These are phyloP conservation scores for Phytophthora pseudosyringae DNA, from an alignment of 352 stramenopile genomes.

Conservation along the genomic window DNA sequence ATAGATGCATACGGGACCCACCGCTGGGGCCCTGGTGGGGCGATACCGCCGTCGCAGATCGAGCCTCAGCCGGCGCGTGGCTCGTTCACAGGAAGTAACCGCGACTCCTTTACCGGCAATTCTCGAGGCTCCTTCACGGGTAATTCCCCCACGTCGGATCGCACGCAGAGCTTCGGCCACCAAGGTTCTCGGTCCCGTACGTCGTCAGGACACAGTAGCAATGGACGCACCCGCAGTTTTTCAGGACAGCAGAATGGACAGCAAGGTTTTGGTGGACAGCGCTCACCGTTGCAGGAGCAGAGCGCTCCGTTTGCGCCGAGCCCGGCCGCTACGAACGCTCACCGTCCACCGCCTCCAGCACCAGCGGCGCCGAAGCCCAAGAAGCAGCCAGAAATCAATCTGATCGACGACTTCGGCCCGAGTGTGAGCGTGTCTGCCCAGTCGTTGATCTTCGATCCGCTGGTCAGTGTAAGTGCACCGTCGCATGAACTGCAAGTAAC, in stretches of 20 bases:
- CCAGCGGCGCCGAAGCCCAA: conserved; percentile 36
- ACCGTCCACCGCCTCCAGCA: conserved; percentile 23
- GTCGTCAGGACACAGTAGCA: conserved; percentile 28
- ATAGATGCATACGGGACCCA: conserved; percentile 69
- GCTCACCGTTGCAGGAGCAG: conserved; percentile 37
- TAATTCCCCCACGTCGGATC: conserved; percentile 25
- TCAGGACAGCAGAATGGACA: conserved; percentile 34
- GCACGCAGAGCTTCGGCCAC: conserved; percentile 32
- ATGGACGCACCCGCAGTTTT: conserved; percentile 37
- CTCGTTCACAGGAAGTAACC: conserved; percentile 32
- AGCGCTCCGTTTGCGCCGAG: conserved; percentile 17
- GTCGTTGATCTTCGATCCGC: conserved; percentile 76
- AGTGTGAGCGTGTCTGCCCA: conserved; percentile 69
- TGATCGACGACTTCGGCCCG: conserved; percentile 77
- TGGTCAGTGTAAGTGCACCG: conserved; percentile 54
- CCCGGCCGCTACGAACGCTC: conserved; percentile 8
- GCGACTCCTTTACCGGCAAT: conserved; percentile 29
- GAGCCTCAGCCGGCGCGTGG: conserved; percentile 31
- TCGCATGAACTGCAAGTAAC: background rate
- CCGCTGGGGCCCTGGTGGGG: conserved; percentile 66
- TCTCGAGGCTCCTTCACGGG: conserved; percentile 30
- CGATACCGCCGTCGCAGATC: conserved; percentile 41
- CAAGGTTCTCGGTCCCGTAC: conserved; percentile 24
- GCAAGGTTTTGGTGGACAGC: conserved; percentile 30
- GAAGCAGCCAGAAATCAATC: conserved; percentile 75